These are phyloP conservation scores for Neophaeococcomyces aloes DNA, from an alignment of 2,329 filamentous ascomycete species.

Conservation along the genomic window DNA sequence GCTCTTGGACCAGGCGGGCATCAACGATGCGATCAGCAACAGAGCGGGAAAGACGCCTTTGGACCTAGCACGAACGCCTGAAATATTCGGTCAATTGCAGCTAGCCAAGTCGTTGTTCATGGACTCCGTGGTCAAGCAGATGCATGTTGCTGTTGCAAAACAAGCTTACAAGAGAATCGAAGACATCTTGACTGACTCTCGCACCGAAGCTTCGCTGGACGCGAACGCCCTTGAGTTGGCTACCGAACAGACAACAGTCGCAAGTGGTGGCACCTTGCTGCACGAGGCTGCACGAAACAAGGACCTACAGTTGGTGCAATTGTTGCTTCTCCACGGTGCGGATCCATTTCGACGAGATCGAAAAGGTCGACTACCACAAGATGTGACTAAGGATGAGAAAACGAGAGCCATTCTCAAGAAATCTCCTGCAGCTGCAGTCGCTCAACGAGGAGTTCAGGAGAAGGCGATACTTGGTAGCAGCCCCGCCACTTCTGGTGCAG, in stretches of 20 bases:
- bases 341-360: constrained; percentile 92
- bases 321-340: constrained; percentile 83
- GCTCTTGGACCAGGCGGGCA: constrained; percentile 66
- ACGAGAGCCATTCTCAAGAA: constrained; percentile 83
- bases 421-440: constrained; percentile 86
- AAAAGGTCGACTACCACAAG: constrained; percentile 89
- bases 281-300: constrained; percentile 86
- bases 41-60: constrained; percentile 73
- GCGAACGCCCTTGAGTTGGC: constrained; percentile 86
- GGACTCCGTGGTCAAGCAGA: constrained; percentile 71
- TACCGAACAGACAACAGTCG: constrained; percentile 64
- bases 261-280: constrained; percentile 79
- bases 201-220: constrained; percentile 77
- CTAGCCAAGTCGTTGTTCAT: constrained; percentile 81
- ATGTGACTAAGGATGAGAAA: constrained; percentile 88
- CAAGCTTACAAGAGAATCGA: constrained; percentile 70
- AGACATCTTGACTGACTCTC: constrained; percentile 68
- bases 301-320: constrained; percentile 77
- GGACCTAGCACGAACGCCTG: constrained; percentile 79
- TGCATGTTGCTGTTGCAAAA: constrained; percentile 64
- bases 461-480: constrained; percentile 83
- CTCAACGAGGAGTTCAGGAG: constrained; percentile 91
- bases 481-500: constrained; percentile 41
- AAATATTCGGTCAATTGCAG: constrained; percentile 92
- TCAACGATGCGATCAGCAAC: constrained; percentile 84